Evolutionary conservation across 345 rosid genomes (phyloP).

Genomic region (Salix exigua): DNA sequence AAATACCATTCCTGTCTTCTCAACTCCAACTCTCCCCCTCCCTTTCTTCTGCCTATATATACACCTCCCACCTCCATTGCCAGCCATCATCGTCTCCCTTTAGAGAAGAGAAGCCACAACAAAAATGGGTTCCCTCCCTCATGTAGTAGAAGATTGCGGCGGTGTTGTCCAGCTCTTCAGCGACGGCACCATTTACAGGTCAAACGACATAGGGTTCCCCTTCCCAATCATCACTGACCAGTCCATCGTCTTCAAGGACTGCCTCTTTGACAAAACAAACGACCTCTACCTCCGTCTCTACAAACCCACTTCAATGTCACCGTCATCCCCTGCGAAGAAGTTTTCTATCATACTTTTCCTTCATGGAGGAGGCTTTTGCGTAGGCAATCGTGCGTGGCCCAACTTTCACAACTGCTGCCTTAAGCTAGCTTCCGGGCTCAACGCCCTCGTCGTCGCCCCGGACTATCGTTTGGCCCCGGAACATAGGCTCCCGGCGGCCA

Average conservation of each 20-base stretch:
- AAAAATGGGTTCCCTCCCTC: constrained; percentile 28
- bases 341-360: constrained; percentile 25
- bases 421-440: constrained; percentile 52
- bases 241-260: constrained; percentile 52
- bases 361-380: constrained; percentile 89
- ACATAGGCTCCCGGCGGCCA: constrained; percentile 70
- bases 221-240: constrained; percentile 29
- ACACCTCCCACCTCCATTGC: neutral
- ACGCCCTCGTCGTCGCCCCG: constrained; percentile 54
- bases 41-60: neutral
- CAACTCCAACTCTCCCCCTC: neutral
- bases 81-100: neutral
- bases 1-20: neutral
- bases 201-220: constrained; percentile 27
- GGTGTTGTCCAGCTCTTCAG: constrained; percentile 30
- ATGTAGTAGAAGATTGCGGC: constrained; percentile 31
- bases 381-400: constrained; percentile 77
- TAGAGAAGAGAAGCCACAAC: neutral
- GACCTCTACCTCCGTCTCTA: constrained; percentile 68
- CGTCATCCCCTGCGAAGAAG: neutral
- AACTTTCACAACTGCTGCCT: constrained; percentile 65
- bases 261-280: constrained; percentile 39
- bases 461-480: constrained; percentile 88
- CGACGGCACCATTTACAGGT: constrained; percentile 50
- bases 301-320: constrained; percentile 22